A percentile compares a stretch with the other conserved stretches of the same genome.
Evolutionary conservation across 1,284 basidiomycete genomes (phyloP).

Genomic region (Fereydounia khargensis): DNA sequence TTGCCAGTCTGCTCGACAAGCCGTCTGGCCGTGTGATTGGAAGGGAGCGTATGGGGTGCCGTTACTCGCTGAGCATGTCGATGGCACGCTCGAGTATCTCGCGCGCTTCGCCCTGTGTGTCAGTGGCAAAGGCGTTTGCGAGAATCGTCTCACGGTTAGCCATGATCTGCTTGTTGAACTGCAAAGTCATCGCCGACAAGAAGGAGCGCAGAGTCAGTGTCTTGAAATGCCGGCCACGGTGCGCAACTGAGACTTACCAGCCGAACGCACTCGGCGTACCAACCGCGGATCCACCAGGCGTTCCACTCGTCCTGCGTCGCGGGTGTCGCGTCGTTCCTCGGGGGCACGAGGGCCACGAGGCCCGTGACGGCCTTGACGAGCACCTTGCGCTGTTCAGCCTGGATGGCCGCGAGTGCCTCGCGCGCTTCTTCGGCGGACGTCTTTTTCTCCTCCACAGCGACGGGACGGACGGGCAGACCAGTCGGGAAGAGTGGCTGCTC

Average conservation of each 20-base stretch:
- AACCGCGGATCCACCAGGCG: conserved; percentile 47
- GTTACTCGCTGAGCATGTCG: conserved; percentile 24
- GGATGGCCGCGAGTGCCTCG: conserved; percentile 42
- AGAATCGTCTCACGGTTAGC: conserved; percentile 38
- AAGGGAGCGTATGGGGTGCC: too few relatives aligned
- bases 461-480: conserved; percentile 13
- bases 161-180: conserved; percentile 34
- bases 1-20: too few relatives aligned
- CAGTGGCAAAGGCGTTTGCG: conserved; percentile 28
- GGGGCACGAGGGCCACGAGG: conserved; percentile 19
- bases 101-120: neutral
- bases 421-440: conserved; percentile 27
- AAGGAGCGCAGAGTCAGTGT: too few relatives aligned
- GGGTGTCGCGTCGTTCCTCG: neutral
- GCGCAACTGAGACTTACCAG: conserved; percentile 6
- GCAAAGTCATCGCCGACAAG: too few relatives aligned
- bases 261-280: conserved; percentile 39
- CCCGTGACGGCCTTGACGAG: conserved; percentile 33
- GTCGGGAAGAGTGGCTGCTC: conserved; percentile 36
- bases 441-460: conserved; percentile 4
- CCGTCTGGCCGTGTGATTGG: too few relatives aligned
- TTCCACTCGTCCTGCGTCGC: conserved; percentile 25
- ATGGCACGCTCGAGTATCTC: conserved; percentile 15
- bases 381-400: conserved; percentile 51
- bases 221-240: too few relatives aligned